phyloP scores from a whole-genome alignment of 106 monocot species.

The Phalaenopsis aphrodite region DNA sequence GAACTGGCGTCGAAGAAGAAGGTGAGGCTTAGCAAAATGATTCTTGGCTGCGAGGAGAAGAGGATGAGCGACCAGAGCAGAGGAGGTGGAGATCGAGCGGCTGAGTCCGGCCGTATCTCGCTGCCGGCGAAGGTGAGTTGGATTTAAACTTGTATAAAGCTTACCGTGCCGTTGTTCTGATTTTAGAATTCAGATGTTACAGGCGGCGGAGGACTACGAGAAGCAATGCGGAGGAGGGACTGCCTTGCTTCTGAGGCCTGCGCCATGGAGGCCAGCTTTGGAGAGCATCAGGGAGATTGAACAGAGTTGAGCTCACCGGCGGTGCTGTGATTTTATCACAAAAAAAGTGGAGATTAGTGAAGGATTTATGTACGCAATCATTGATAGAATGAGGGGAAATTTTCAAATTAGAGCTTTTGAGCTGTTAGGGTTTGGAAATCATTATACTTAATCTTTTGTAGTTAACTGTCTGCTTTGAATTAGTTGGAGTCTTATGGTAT shows the following conservation, averaged over 20 bases:
- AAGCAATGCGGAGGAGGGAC: not conserved
- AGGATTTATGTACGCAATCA: too few species aligned
- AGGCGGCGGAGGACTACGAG: not conserved
- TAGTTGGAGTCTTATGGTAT: too few species aligned
- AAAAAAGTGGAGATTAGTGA: too few species aligned
- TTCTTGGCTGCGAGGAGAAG: not conserved
- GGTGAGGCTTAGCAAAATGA: not conserved
- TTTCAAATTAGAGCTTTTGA: too few species aligned
- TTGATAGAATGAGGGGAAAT: too few species aligned
- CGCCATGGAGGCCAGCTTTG: conserved; percentile 60
- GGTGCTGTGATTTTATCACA: not conserved
- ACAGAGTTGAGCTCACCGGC: not conserved
- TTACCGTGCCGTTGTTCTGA: too few species aligned
- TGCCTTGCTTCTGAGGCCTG: not conserved
- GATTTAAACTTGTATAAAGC: too few species aligned
- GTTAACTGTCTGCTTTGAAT: too few species aligned
- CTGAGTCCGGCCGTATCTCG: not conserved
- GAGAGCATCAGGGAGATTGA: conserved; percentile 55
- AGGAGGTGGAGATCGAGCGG: not conserved
- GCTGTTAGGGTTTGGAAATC: too few species aligned
- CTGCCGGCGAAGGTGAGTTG: not conserved
- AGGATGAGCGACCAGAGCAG: not conserved
- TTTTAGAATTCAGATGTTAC: not conserved
- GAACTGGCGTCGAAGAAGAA: not conserved
- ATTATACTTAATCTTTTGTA: too few species aligned